phyloP scores from a whole-genome alignment of 2,329 filamentous ascomycete genomes.

The Furcasterigmium sp. region DNA sequence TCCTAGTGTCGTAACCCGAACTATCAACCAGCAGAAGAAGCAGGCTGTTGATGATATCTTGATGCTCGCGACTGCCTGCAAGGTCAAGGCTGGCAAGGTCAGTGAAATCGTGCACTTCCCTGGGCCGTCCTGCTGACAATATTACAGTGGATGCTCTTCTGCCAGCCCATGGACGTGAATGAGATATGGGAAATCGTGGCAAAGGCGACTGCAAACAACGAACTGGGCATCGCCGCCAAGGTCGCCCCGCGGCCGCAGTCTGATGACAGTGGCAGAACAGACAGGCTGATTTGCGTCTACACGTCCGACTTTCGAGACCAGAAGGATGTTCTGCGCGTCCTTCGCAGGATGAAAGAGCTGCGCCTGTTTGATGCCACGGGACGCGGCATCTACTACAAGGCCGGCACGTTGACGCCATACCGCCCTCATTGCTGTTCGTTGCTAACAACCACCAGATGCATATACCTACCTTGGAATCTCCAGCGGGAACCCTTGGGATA shows the following conservation, averaged over 20 bases:
- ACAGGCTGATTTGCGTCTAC: conserved; percentile 70
- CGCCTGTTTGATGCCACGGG: conserved; percentile 46
- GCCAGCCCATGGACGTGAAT: conserved; percentile 46
- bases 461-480: conserved; percentile 63
- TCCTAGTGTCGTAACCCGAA: conserved; percentile 30
- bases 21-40: conserved; percentile 45
- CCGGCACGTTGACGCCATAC: conserved; percentile 40
- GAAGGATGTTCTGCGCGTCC: conserved; percentile 63
- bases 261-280: conserved; percentile 31
- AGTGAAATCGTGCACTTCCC: conserved; percentile 9
- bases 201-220: conserved; percentile 59
- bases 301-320: conserved; percentile 68
- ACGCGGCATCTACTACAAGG: conserved; percentile 71
- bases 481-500: conserved; percentile 54
- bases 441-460: conserved; percentile 43
- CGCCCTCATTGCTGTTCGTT: background rate
- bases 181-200: conserved; percentile 63
- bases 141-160: conserved; percentile 83
- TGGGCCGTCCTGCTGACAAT: background rate
- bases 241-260: conserved; percentile 56
- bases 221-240: conserved; percentile 70
- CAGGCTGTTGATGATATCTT: conserved; percentile 51
- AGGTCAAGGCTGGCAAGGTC: conserved; percentile 63
- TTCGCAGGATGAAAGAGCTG: conserved; percentile 56
- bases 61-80: conserved; percentile 51